A percentile compares a stretch with the other conserved stretches of the same genome.
Evolutionary conservation across 2,329 filamentous ascomycete species (phyloP).

Genomic region (Paraconiothyrium brasiliense): DNA sequence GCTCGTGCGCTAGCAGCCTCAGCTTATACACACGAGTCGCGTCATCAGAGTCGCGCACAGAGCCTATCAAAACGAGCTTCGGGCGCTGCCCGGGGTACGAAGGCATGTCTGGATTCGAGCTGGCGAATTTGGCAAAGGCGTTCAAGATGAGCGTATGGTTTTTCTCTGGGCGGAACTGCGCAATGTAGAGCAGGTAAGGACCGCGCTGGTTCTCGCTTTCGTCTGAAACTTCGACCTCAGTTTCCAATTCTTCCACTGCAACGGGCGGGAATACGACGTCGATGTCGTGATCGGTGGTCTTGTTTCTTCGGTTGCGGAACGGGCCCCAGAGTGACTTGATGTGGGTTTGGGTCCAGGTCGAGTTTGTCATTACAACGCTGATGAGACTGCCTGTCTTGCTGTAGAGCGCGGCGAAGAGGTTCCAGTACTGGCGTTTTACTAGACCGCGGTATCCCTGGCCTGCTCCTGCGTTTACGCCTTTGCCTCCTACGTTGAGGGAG

Average conservation of each 20-base stretch:
- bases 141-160: conserved; percentile 89
- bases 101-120: conserved; percentile 36
- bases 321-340: conserved; percentile 80
- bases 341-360: conserved; percentile 85
- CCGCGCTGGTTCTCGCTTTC: conserved; percentile 75
- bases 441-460: conserved; percentile 76
- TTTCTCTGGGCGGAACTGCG: conserved; percentile 97
- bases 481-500: conserved; percentile 68
- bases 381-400: conserved; percentile 82
- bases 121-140: conserved; percentile 80
- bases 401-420: conserved; percentile 83
- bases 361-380: conserved; percentile 98
- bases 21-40: conserved; percentile 87
- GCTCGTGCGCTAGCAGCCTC: conserved; percentile 83
- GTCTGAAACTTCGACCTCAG: conserved; percentile 74
- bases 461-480: conserved; percentile 83
- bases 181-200: conserved; percentile 86
- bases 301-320: conserved; percentile 52
- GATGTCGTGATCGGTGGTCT: conserved; percentile 65
- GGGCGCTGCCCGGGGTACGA: conserved; percentile 62
- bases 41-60: conserved; percentile 85
- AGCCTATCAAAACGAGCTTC: conserved; percentile 85
- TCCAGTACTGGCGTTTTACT: conserved; percentile 86
- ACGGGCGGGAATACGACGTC: conserved; percentile 90
- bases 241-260: conserved; percentile 83